phyloP scores from a whole-genome alignment of 1,284 basidiomycete species.

The Cryptococcus hybrid region DNA sequence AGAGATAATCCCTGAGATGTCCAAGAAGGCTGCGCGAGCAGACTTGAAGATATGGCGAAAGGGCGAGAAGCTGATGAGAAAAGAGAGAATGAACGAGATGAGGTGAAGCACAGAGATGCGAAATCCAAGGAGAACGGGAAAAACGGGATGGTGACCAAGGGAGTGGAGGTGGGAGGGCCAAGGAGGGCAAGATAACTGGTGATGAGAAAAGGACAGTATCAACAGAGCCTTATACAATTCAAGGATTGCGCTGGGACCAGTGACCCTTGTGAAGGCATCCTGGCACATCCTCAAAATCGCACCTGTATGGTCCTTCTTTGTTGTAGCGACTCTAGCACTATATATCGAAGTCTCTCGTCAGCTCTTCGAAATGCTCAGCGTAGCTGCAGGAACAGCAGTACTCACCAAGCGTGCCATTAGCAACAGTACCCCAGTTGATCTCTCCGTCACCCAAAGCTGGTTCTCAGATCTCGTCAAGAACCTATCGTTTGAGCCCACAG shows the following conservation, averaged over 20 bases:
- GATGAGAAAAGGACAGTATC: background rate
- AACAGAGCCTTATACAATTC: background rate
- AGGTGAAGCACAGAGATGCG: background rate
- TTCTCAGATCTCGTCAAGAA: conserved; percentile 8
- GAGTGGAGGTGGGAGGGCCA: background rate
- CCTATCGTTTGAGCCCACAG: conserved; percentile 5
- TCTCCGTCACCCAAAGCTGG: conserved; percentile 10
- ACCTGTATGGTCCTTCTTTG: conserved; percentile 11
- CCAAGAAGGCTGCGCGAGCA: background rate
- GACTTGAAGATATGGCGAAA: background rate
- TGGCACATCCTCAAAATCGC: conserved; percentile 12
- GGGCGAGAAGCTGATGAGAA: background rate
- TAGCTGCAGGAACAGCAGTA: conserved; percentile 8
- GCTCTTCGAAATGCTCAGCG: conserved; percentile 10
- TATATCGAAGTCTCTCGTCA: conserved; percentile 15
- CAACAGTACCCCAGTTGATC: conserved; percentile 1
- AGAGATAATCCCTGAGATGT: background rate
- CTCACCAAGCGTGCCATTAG: conserved; percentile 3
- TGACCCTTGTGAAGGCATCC: background rate
- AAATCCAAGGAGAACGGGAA: background rate
- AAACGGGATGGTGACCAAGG: background rate
- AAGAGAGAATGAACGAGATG: background rate
- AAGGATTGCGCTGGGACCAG: background rate
- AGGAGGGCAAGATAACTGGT: background rate
- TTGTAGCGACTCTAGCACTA: conserved; percentile 1